Percentiles rank a stretch among this genome's conserved stretches.
phyloP scores from a whole-genome alignment of 768 basidiomycete genomes.

The Lyophyllum semitale region DNA sequence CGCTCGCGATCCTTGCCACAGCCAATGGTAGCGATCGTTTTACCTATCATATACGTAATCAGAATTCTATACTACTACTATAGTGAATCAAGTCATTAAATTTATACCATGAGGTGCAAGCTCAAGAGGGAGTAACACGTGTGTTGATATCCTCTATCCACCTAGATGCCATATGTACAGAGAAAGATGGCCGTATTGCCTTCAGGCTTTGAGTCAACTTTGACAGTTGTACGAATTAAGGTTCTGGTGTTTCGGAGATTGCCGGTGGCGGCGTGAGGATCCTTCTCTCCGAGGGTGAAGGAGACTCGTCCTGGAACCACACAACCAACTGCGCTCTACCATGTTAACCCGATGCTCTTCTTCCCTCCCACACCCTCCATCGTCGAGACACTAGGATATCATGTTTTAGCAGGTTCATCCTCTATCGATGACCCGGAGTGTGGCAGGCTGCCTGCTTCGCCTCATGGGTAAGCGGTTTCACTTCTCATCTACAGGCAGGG shows the following conservation, averaged over 20 bases:
- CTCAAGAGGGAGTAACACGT: too few species aligned
- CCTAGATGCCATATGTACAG: too few species aligned
- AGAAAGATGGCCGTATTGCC: too few species aligned
- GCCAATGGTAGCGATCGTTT: neutral
- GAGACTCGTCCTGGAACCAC: neutral
- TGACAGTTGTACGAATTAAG: slow-evolving; percentile 5
- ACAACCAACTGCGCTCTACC: neutral
- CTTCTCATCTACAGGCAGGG: neutral
- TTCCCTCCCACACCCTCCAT: neutral
- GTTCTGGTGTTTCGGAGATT: slow-evolving; percentile 18
- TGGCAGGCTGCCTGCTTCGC: neutral
- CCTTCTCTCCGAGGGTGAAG: slow-evolving; percentile 18
- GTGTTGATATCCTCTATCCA: too few species aligned
- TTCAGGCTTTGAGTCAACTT: too few species aligned
- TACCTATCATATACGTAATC: neutral
- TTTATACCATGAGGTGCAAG: neutral
- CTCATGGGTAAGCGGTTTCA: neutral
- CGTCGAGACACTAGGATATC: neutral
- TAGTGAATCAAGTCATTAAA: neutral
- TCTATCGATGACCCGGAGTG: neutral
- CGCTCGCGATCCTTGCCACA: too few species aligned
- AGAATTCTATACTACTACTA: too few species aligned
- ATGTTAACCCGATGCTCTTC: neutral
- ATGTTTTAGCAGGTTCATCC: neutral
- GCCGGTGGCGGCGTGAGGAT: too few species aligned